phyloP scores from a whole-genome alignment of 257 asterid species.

The Henckelia pumila region DNA sequence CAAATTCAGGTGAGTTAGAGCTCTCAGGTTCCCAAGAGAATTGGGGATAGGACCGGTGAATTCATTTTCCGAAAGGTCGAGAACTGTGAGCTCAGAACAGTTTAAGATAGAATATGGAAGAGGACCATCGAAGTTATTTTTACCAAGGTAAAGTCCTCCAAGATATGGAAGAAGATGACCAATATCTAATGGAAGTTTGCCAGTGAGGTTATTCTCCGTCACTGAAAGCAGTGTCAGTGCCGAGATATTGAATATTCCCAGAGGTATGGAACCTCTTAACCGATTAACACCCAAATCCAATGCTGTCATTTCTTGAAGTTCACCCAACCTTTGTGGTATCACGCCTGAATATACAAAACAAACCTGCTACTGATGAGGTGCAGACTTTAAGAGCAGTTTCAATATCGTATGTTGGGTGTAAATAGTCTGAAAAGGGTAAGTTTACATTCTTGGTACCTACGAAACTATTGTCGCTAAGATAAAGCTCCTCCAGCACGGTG shows the following conservation, averaged over 20 bases:
- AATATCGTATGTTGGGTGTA: too few relatives aligned
- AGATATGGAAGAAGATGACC: constrained; percentile 22
- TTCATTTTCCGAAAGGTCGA: constrained; percentile 2
- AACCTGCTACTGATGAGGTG: neutral
- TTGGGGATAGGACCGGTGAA: constrained; percentile 27
- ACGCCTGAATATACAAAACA: neutral
- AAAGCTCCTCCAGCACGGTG: neutral
- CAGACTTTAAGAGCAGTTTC: too few relatives aligned
- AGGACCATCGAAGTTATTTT: constrained; percentile 12
- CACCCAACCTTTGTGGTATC: neutral
- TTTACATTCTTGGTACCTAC: neutral
- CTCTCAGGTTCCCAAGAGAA: constrained; percentile 24
- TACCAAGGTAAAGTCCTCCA: constrained; percentile 18
- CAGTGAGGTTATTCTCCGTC: neutral
- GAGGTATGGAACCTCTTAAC: neutral
- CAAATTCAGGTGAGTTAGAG: neutral
- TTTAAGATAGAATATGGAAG: constrained; percentile 23
- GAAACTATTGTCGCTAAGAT: neutral
- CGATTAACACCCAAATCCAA: neutral
- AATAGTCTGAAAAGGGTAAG: neutral
- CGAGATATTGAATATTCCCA: constrained; percentile 1
- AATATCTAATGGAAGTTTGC: constrained; percentile 16
- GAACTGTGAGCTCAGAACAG: constrained; percentile 19
- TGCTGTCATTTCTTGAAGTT: neutral
- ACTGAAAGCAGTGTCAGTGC: neutral